Evolutionary conservation across 2,329 filamentous ascomycete genomes (phyloP).

Genomic region (Fusarium begoniae): DNA sequence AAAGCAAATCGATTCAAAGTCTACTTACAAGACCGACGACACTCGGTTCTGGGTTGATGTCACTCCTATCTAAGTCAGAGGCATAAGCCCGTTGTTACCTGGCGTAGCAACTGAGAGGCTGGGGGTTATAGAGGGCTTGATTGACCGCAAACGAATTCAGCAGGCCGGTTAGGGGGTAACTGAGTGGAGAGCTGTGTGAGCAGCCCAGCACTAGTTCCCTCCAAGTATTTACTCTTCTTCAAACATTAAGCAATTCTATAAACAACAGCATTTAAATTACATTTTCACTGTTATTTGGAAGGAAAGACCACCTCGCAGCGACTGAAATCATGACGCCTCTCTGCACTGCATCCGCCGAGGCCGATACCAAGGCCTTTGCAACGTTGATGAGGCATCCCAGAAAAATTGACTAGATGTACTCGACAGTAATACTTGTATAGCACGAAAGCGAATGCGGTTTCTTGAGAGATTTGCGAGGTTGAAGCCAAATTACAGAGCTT

Average conservation of each 20-base stretch:
- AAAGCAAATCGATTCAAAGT: background rate
- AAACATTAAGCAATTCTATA: background rate
- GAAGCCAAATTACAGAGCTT: too few species aligned
- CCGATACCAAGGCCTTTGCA: too few species aligned
- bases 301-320: background rate
- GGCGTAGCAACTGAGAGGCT: background rate
- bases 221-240: background rate
- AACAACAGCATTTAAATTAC: fast-evolving
- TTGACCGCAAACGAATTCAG: background rate
- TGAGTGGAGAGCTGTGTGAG: background rate
- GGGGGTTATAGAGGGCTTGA: fast-evolving
- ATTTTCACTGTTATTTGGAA: background rate
- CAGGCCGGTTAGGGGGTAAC: background rate
- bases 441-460: too few species aligned
- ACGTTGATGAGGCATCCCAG: too few species aligned
- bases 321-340: too few species aligned
- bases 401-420: too few species aligned
- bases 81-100: background rate
- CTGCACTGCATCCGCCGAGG: too few species aligned
- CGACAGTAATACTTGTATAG: too few species aligned
- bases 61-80: background rate
- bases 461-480: too few species aligned
- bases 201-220: background rate
- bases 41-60: background rate
- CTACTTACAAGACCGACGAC: background rate